Evolutionary conservation across 2,329 filamentous ascomycete genomes (phyloP).

Genomic region (Pseudonectria foliicola): DNA sequence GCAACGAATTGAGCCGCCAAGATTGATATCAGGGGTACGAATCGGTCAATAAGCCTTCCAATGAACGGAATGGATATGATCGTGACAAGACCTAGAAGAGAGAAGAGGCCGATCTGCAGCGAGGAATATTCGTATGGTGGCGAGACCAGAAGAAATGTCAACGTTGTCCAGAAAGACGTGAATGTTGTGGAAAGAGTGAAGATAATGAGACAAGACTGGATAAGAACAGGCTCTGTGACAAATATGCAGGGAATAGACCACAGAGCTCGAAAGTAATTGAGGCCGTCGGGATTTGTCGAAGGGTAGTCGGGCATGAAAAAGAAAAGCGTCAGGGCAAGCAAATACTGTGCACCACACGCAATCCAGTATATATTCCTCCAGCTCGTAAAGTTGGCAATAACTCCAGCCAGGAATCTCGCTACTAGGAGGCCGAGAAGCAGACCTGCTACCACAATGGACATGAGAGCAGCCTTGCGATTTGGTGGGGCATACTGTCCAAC

Average conservation of each 20-base stretch:
- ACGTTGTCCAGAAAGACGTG: slow-evolving; percentile 53
- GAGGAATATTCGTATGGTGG: slow-evolving; percentile 62
- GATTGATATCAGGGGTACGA: slow-evolving; percentile 61
- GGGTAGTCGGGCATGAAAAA: slow-evolving; percentile 77
- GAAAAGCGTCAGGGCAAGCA: slow-evolving; percentile 59
- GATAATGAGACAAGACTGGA: slow-evolving; percentile 61
- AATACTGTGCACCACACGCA: slow-evolving; percentile 61
- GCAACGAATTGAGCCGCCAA: slow-evolving; percentile 53
- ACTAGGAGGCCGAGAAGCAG: slow-evolving; percentile 69
- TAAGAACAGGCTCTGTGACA: slow-evolving; percentile 57
- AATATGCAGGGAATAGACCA: slow-evolving; percentile 58
- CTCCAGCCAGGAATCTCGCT: slow-evolving; percentile 67
- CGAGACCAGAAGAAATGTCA: slow-evolving; percentile 70
- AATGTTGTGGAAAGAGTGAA: slow-evolving; percentile 51
- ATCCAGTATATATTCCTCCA: slow-evolving; percentile 81
- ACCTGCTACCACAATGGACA: slow-evolving; percentile 70
- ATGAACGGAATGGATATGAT: slow-evolving; percentile 64
- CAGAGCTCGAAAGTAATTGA: slow-evolving; percentile 60
- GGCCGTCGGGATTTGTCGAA: slow-evolving; percentile 56
- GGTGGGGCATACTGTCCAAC: slow-evolving; percentile 71
- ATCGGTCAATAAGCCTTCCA: slow-evolving; percentile 60
- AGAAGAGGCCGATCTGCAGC: slow-evolving; percentile 68
- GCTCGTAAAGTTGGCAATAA: slow-evolving; percentile 63
- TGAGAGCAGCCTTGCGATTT: slow-evolving; percentile 57
- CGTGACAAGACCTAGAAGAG: slow-evolving; percentile 64